These are phyloP conservation scores for Phaeosphaeriaceae sp. DNA, from an alignment of 2,329 filamentous ascomycete genomes.

Conservation along the genomic window DNA sequence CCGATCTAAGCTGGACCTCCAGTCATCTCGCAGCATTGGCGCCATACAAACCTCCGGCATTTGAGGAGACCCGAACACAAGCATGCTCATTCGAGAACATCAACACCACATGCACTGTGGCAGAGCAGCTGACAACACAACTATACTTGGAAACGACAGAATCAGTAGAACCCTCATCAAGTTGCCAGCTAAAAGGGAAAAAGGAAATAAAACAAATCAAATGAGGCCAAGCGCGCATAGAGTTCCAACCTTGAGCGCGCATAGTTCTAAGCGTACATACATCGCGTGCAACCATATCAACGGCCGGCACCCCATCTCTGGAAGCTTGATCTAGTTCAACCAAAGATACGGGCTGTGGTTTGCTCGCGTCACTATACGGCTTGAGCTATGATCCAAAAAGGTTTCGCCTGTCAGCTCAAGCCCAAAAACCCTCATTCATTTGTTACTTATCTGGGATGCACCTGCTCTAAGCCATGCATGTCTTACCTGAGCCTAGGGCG, in stretches of 20 bases:
- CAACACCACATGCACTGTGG: constrained; percentile 12
- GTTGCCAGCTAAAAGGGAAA: no score
- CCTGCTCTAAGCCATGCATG: constrained; percentile 24
- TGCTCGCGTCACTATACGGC: constrained; percentile 8
- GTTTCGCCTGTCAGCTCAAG: constrained; percentile 9
- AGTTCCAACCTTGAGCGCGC: no score
- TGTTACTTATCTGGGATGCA: constrained; percentile 23
- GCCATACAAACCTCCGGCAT: constrained; percentile 22
- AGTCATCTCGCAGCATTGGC: constrained; percentile 13
- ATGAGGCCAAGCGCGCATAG: no score
- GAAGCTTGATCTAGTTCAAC: constrained; percentile 15
- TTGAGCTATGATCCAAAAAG: constrained; percentile 15
- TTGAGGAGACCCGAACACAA: constrained; percentile 32
- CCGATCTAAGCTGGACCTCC: constrained; percentile 17
- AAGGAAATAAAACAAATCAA: no score
- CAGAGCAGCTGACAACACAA: constrained; percentile 6
- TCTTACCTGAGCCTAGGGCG: constrained; percentile 21
- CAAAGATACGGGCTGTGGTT: constrained; percentile 11
- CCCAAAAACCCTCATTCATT: constrained; percentile 30
- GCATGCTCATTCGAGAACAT: constrained; percentile 13
- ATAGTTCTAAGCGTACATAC: background rate
- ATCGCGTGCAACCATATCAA: constrained; percentile 6
- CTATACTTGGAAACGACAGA: no score
- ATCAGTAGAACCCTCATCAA: no score
- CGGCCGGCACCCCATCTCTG: constrained; percentile 21